A percentile compares a stretch with the other conserved stretches of the same genome.
phyloP scores from a whole-genome alignment of 2,329 filamentous ascomycete species.

The Fusarium camptoceras region DNA sequence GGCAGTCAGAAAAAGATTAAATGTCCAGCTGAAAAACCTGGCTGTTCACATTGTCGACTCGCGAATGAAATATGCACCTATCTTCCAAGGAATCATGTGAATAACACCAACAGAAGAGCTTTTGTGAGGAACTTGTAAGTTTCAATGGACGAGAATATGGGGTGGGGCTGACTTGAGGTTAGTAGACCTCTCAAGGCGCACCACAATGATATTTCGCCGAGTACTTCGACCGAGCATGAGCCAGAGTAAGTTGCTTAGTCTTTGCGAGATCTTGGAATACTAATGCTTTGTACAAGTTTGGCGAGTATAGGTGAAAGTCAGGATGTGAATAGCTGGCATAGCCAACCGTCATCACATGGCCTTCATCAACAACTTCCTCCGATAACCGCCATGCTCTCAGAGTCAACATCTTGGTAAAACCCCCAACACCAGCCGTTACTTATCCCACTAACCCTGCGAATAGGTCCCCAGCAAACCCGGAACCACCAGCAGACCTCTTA shows the following conservation, averaged over 20 bases:
- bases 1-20: slow-evolving; percentile 42
- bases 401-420: slow-evolving; percentile 8
- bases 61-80: slow-evolving; percentile 36
- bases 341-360: background rate
- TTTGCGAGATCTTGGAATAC: background rate
- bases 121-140: slow-evolving; percentile 11
- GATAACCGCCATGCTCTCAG: slow-evolving; percentile 17
- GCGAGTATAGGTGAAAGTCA: background rate
- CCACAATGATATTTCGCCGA: background rate
- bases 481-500: slow-evolving; percentile 20
- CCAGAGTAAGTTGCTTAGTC: background rate
- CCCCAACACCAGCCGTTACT: fast-evolving
- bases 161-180: background rate
- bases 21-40: slow-evolving; percentile 43
- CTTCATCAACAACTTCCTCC: slow-evolving; percentile 15
- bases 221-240: slow-evolving; percentile 5
- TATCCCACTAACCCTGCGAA: background rate
- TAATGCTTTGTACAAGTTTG: background rate
- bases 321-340: background rate
- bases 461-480: slow-evolving; percentile 33
- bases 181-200: slow-evolving; percentile 12
- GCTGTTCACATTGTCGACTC: slow-evolving; percentile 38
- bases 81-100: slow-evolving; percentile 31
- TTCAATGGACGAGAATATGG: fast-evolving
- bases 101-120: background rate